Conservation (phyloP, 2,329 filamentous ascomycete genomes). For the Calonectria crousiana region DNA sequence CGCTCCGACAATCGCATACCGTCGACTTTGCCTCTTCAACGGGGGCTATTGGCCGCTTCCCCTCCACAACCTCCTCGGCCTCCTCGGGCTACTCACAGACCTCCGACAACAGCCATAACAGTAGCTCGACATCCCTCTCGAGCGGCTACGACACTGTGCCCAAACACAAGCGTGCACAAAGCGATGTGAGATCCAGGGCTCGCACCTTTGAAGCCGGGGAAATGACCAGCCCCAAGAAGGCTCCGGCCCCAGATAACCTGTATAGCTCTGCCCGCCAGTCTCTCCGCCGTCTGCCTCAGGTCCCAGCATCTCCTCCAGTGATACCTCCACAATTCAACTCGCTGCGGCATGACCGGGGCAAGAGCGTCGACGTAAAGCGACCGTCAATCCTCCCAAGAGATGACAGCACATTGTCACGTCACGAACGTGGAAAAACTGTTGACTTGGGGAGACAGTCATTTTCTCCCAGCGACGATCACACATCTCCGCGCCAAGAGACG, state of each 20-base stretch:
- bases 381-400: conserved; percentile 63
- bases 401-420: conserved; percentile 55
- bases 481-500: conserved; percentile 48
- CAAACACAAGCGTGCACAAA: conserved; percentile 80
- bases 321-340: conserved; percentile 53
- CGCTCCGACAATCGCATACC: conserved; percentile 67
- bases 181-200: conserved; percentile 73
- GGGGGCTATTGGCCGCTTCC: conserved; percentile 67
- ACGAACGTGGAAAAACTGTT: conserved; percentile 45
- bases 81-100: conserved; percentile 75
- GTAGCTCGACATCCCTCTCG: conserved; percentile 79
- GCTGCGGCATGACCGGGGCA: conserved; percentile 66
- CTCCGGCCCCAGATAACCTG: conserved; percentile 69
- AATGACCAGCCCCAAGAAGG: conserved; percentile 57
- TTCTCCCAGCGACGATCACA: conserved; percentile 56
- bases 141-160: conserved; percentile 62
- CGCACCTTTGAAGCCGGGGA: conserved; percentile 59
- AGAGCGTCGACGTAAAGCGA: conserved; percentile 73
- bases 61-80: conserved; percentile 77
- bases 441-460: conserved; percentile 65
- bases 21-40: conserved; percentile 58
- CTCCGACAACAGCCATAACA: conserved; percentile 68
- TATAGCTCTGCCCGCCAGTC: conserved; percentile 82
- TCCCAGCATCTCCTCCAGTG: conserved; percentile 63
- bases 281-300: conserved; percentile 78